Evolutionary conservation across 352 stramenopile species (phyloP).

Genomic region (Phytophthora aleatoria): DNA sequence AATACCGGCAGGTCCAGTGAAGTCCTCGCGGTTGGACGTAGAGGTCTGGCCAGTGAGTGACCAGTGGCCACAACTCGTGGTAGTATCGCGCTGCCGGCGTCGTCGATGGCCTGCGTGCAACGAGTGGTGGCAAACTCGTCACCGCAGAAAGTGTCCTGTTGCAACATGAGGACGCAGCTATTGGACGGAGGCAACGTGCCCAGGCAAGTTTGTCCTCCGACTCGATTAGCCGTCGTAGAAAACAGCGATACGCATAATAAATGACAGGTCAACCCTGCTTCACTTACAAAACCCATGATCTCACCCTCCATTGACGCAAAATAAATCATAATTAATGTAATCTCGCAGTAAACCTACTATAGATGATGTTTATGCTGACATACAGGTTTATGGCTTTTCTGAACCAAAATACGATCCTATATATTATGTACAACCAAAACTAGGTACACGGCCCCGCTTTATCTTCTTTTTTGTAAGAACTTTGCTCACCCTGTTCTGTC

Average conservation of each 20-base stretch:
- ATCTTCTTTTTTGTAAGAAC: constrained; percentile 1
- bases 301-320: neutral
- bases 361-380: neutral
- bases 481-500: neutral
- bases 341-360: neutral
- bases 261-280: neutral
- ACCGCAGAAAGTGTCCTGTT: constrained; percentile 10
- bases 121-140: constrained; percentile 11
- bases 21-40: neutral
- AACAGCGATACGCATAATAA: neutral
- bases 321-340: neutral
- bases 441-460: neutral
- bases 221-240: constrained; percentile 7
- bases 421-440: neutral
- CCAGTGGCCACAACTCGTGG: too few relatives aligned
- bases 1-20: neutral
- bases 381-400: neutral
- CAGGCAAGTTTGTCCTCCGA: constrained; percentile 17
- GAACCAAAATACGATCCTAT: neutral
- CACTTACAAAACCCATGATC: neutral
- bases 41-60: neutral
- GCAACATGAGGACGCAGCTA: neutral
- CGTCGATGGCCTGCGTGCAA: constrained; percentile 3
- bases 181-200: constrained; percentile 9
- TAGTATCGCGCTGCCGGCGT: neutral